Percentiles rank a stretch among this genome's conserved stretches.
These are phyloP conservation scores for Stromatinia cepivora DNA, from an alignment of 2,329 filamentous ascomycete species.

Conservation along the genomic window DNA sequence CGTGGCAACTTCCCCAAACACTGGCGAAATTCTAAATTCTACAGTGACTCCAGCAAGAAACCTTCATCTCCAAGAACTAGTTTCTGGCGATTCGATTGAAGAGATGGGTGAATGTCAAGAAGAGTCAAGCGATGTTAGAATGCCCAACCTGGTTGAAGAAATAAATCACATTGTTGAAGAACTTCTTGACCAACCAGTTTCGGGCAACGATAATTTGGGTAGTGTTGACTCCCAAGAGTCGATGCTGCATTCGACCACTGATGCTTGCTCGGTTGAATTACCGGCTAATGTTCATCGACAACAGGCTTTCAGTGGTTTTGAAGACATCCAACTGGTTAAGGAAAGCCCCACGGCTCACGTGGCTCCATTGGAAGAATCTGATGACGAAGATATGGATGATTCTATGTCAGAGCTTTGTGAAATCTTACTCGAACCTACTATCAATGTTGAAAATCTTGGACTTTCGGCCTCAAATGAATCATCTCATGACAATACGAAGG, in stretches of 20 bases:
- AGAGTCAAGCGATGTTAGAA: not conserved
- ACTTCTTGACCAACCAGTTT: slow-evolving; percentile 10
- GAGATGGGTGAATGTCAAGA: not conserved
- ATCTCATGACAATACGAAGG: not conserved
- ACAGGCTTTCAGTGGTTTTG: not conserved
- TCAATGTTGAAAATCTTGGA: slow-evolving; percentile 3
- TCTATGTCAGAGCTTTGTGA: slow-evolving; percentile 14
- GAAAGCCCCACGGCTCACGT: slow-evolving; percentile 1
- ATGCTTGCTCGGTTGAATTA: not conserved
- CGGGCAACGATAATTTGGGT: not conserved
- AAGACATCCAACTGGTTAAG: not conserved
- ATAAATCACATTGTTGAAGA: slow-evolving; percentile 9
- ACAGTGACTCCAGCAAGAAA: not conserved
- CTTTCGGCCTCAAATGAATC: not conserved
- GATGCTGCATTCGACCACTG: not conserved
- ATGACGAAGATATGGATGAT: slow-evolving; percentile 16
- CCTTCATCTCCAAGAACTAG: not conserved
- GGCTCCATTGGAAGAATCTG: not conserved
- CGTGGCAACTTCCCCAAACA: not conserved
- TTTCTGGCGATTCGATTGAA: not conserved
- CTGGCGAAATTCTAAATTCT: not conserved
- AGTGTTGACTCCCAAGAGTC: not conserved
- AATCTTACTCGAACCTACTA: slow-evolving; percentile 16
- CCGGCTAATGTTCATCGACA: not conserved
- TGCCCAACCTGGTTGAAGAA: not conserved